A percentile compares a stretch with the other conserved stretches of the same genome.
phyloP scores from a whole-genome alignment of 768 basidiomycete genomes.

The Termitomyces heimii region DNA sequence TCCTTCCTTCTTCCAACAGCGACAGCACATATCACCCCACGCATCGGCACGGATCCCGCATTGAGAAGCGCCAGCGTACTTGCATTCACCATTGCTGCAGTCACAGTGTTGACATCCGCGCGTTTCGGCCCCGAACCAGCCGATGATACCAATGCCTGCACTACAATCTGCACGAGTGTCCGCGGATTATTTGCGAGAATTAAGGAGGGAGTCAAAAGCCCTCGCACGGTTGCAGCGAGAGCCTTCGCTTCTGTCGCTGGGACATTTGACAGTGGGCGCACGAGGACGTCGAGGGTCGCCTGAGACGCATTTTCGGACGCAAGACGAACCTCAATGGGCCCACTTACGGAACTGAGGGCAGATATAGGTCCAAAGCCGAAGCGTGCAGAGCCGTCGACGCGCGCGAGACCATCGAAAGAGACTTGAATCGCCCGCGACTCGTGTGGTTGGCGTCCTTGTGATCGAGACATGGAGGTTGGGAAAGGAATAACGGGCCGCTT shows the following conservation, averaged over 20 bases:
- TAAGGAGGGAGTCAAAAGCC: constrained; percentile 54
- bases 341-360: constrained; percentile 70
- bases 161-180: constrained; percentile 71
- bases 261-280: constrained; percentile 65
- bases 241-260: constrained; percentile 68
- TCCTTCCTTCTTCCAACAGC: constrained; percentile 38
- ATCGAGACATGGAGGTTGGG: constrained; percentile 2
- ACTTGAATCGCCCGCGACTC: constrained; percentile 37
- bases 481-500: background rate
- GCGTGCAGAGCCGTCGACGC: constrained; percentile 72
- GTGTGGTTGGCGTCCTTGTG: constrained; percentile 16
- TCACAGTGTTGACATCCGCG: constrained; percentile 29
- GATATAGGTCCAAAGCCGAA: constrained; percentile 51
- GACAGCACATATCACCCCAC: constrained; percentile 68
- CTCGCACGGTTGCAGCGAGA: constrained; percentile 45
- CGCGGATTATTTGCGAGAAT: constrained; percentile 67
- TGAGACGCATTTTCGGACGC: constrained; percentile 65
- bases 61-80: constrained; percentile 63
- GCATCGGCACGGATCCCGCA: constrained; percentile 67
- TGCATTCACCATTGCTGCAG: constrained; percentile 68
- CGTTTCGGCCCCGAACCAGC: background rate
- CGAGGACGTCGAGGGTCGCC: constrained; percentile 67
- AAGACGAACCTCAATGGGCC: constrained; percentile 73
- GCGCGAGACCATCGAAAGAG: constrained; percentile 54
- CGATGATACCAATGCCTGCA: constrained; percentile 47